Percentiles rank a stretch among this genome's conserved stretches.
Conservation (phyloP, 345 rosid species). For the Bruguiera gymnorhiza region DNA sequence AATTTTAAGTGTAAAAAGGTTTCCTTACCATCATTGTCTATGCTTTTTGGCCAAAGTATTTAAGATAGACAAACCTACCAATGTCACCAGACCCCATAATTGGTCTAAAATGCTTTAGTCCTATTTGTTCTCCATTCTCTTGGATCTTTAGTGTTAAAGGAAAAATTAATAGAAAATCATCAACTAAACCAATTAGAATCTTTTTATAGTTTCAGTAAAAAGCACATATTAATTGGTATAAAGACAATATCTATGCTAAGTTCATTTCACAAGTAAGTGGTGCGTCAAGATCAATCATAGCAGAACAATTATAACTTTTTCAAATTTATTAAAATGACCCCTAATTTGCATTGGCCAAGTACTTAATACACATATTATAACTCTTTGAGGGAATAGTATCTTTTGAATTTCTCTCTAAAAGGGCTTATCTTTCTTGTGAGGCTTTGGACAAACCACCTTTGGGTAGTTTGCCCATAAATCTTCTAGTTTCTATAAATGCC, state of each 20-base stretch:
- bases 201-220: not conserved
- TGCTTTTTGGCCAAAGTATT: no score
- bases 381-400: conserved; percentile 33
- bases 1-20: not conserved
- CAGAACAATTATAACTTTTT: not conserved
- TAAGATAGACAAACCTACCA: conserved; percentile 58
- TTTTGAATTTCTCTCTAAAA: conserved; percentile 36
- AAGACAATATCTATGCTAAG: not conserved
- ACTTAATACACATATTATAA: not conserved
- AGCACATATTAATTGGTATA: not conserved
- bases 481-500: conserved; percentile 67
- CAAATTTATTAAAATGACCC: not conserved
- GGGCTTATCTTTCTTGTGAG: conserved; percentile 74
- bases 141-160: conserved; percentile 37
- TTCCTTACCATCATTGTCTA: no score
- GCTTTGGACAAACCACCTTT: conserved; percentile 68
- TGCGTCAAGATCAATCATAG: not conserved
- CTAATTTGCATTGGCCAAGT: no score
- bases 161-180: not conserved
- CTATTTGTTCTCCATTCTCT: conserved; percentile 65
- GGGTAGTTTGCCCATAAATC: conserved; percentile 88
- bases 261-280: not conserved
- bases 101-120: conserved; percentile 77
- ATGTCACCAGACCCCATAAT: conserved; percentile 96
- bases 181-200: not conserved